Base-by-base conservation (phyloP, 768 basidiomycete genomes). In the Crepidotus variabilis region DNA sequence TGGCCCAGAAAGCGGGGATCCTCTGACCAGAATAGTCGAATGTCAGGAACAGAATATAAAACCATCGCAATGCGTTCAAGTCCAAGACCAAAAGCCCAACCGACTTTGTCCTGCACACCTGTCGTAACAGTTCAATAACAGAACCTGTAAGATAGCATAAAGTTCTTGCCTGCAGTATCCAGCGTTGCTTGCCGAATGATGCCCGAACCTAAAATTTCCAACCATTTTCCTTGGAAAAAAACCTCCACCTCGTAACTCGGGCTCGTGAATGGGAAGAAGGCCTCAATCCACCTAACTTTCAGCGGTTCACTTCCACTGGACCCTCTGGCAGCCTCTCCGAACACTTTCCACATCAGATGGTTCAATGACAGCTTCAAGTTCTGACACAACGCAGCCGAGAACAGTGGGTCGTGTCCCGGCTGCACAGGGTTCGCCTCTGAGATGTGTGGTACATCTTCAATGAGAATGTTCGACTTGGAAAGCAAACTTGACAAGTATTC, bases 181-280 rank as follows among this genome's bases (percentile, higher is more conserved):
- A 99, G 73, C 0, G 95, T 97, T 23, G 87, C 85, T 68, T 98
- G 94, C 58, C 84, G 79, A 36, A 98, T 85, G 21, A 99, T 93
- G 1, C 97, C 97, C 57, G 84, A 94, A 0, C 97, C 97, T 6
- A 98, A 77, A 54, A 99, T 92, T 71, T 98, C 97, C 21, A 99
- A 76, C 97, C 97, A 99, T 70, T 95, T 90, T 0, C 94, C 97
- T 55, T 87, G 84, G 75, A 90, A 98, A 72, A 95, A 88, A 4
- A 98, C 94, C 69, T 99, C 97, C 43, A 99, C 95, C 67, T 99
- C 96, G 67, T 92, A 99, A 68, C 94, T 97, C 8, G 97, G 97
- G 57, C 87, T 90, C 54, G 97, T 99, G 79, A 96, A 99, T 1
- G 97, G 97, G 73, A 99, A 98, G 66, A 90, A 92, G 1, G 96